Conservation (phyloP, 306 rosid genomes). For the Corylus americana region DNA sequence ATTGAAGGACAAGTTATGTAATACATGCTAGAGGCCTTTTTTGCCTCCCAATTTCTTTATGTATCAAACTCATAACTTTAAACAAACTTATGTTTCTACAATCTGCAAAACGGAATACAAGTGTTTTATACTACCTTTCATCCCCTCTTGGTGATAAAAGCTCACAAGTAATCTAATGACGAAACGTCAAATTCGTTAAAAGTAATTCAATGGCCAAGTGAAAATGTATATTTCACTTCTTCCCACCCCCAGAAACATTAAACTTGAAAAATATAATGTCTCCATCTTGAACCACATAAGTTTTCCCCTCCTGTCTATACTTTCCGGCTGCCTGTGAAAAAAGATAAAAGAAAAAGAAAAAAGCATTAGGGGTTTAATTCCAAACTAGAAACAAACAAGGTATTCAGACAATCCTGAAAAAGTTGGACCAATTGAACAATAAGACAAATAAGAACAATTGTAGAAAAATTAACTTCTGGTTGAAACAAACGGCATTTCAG, state of each 20-base stretch:
- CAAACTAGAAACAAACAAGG: neutral
- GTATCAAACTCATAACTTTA: neutral
- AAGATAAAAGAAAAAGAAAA: slow-evolving; percentile 7
- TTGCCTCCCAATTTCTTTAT: neutral
- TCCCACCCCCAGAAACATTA: slow-evolving; percentile 96
- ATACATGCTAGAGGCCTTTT: too few relatives aligned
- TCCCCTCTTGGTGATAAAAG: neutral
- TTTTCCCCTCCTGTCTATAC: slow-evolving; percentile 95
- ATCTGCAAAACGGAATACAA: neutral
- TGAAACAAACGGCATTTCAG: neutral
- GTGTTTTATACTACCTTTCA: neutral
- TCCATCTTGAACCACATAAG: slow-evolving; percentile 90
- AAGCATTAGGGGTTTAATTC: neutral
- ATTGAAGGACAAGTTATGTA: too few relatives aligned
- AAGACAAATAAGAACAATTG: neutral
- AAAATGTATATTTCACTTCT: slow-evolving; percentile 55
- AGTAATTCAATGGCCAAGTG: neutral
- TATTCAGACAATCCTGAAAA: neutral
- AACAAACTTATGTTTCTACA: neutral
- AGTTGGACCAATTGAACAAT: neutral
- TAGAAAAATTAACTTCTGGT: neutral
- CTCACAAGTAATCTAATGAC: neutral
- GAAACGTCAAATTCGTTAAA: neutral
- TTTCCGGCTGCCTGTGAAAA: slow-evolving; percentile 75
- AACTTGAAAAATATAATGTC: slow-evolving; percentile 92